phyloP scores from a whole-genome alignment of 2,329 filamentous ascomycete species.

The Aspergillus sojae region DNA sequence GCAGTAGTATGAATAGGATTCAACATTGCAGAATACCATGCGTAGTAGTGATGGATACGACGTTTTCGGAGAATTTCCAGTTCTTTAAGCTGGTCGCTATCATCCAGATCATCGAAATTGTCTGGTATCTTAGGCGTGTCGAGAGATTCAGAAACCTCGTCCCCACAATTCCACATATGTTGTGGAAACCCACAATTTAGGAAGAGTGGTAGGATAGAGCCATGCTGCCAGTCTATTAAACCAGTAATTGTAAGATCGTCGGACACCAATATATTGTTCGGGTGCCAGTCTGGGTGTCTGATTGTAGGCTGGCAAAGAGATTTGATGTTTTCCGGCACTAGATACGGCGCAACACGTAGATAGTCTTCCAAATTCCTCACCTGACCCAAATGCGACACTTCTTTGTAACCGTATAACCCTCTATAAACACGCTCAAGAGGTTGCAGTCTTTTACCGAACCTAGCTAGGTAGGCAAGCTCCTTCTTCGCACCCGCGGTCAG shows the following conservation, averaged over 20 bases:
- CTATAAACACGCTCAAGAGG: slow-evolving; percentile 9
- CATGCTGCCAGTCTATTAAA: slow-evolving; percentile 34
- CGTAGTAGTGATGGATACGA: slow-evolving; percentile 9
- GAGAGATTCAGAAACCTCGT: slow-evolving; percentile 5
- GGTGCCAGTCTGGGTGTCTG: slow-evolving; percentile 27
- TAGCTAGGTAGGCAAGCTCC: slow-evolving; percentile 18
- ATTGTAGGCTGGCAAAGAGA: slow-evolving; percentile 15
- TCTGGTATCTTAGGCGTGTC: background rate
- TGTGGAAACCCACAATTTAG: slow-evolving; percentile 29
- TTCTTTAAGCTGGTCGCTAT: background rate
- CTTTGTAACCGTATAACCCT: background rate
- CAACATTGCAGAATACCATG: background rate
- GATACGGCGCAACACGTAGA: background rate
- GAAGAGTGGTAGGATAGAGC: slow-evolving; percentile 29
- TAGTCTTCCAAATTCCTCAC: background rate
- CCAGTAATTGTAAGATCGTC: slow-evolving; percentile 17
- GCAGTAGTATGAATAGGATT: slow-evolving; percentile 1
- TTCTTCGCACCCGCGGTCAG: slow-evolving; percentile 19
- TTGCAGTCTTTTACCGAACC: slow-evolving; percentile 18
- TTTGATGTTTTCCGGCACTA: background rate
- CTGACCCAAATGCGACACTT: background rate
- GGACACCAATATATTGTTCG: slow-evolving; percentile 29
- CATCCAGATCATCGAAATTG: background rate
- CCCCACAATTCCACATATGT: slow-evolving; percentile 26
- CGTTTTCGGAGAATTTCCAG: slow-evolving; percentile 7